These are phyloP conservation scores for Aegilops bicornis DNA, from an alignment of 176 grass and related monocot species.

Conservation along the genomic window DNA sequence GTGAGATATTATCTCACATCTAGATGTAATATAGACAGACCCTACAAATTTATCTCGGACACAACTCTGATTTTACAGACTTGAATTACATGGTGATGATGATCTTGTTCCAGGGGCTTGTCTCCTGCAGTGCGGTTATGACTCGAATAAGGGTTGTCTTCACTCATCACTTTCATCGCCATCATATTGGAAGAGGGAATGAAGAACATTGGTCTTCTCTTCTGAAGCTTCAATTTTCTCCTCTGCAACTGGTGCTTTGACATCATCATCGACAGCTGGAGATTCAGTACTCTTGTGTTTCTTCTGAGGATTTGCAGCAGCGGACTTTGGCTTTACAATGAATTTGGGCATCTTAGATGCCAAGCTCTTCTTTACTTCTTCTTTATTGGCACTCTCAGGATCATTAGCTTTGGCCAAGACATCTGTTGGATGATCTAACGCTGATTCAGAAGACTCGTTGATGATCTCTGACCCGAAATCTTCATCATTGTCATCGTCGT, in stretches of 20 bases:
- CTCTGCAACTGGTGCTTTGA: constrained; percentile 3
- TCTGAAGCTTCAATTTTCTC: not conserved
- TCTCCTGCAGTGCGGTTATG: not conserved
- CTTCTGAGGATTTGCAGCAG: constrained; percentile 9
- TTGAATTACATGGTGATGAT: not conserved
- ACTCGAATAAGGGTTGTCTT: not conserved
- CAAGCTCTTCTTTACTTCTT: constrained; percentile 27
- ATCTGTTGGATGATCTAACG: constrained; percentile 38
- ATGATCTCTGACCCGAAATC: constrained; percentile 41
- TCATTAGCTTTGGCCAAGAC: constrained; percentile 40
- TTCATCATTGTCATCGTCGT: constrained; percentile 37
- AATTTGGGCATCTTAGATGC: constrained; percentile 41
- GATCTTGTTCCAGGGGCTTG: not conserved
- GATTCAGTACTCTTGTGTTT: constrained; percentile 32
- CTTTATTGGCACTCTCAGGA: constrained; percentile 31
- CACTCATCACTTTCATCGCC: constrained; percentile 38
- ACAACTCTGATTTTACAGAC: not conserved
- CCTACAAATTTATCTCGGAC: not conserved
- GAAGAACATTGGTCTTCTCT: constrained; percentile 37
- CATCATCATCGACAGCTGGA: not conserved
- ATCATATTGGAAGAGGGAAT: constrained; percentile 46
- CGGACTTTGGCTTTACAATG: constrained; percentile 41
- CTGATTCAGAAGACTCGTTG: constrained; percentile 24
- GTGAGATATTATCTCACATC: too few relatives aligned
- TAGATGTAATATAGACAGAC: too few relatives aligned